Percentiles rank a stretch among this genome's conserved stretches.
These are phyloP conservation scores for Tilletiaria anomala DNA, from an alignment of 1,284 basidiomycete species.

Conservation along the genomic window DNA sequence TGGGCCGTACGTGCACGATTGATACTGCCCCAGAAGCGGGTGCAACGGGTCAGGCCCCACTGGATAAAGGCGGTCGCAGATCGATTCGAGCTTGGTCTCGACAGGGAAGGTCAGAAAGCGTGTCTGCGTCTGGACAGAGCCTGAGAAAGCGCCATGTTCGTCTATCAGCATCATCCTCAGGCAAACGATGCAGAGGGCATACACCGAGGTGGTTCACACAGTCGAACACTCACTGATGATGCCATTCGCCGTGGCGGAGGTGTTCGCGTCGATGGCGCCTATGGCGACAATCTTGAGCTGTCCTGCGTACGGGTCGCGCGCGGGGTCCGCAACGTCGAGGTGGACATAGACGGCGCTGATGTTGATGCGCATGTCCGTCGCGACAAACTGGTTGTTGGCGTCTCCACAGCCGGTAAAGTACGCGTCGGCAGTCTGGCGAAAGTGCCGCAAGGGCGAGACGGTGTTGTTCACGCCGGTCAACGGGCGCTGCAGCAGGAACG, in stretches of 20 bases:
- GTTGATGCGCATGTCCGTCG: conserved; percentile 21
- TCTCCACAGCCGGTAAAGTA: conserved; percentile 23
- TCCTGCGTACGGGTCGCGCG: conserved; percentile 7
- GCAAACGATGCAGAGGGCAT: neutral
- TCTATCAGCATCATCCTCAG: neutral
- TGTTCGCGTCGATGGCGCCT: conserved; percentile 13
- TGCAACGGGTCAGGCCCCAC: conserved; percentile 9
- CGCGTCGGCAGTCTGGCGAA: too few relatives aligned
- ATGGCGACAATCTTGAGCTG: conserved; percentile 22
- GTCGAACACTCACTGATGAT: conserved; percentile 6
- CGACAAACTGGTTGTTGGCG: conserved; percentile 9
- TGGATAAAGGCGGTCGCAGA: conserved; percentile 28
- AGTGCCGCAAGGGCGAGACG: too few relatives aligned
- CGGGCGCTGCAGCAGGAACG: too few relatives aligned
- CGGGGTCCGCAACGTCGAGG: conserved; percentile 12
- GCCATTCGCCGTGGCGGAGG: conserved; percentile 11
- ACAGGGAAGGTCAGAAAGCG: conserved; percentile 24
- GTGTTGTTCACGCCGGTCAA: too few relatives aligned
- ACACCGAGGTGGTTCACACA: neutral
- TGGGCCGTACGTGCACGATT: conserved; percentile 25
- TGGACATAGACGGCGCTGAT: conserved; percentile 31
- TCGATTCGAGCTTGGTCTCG: conserved; percentile 22
- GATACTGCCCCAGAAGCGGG: conserved; percentile 11
- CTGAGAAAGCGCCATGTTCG: neutral
- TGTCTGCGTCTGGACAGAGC: conserved; percentile 17